Base-by-base conservation (phyloP, 371 early-diverging fungal genomes). In the Catenaria anguillulae region DNA sequence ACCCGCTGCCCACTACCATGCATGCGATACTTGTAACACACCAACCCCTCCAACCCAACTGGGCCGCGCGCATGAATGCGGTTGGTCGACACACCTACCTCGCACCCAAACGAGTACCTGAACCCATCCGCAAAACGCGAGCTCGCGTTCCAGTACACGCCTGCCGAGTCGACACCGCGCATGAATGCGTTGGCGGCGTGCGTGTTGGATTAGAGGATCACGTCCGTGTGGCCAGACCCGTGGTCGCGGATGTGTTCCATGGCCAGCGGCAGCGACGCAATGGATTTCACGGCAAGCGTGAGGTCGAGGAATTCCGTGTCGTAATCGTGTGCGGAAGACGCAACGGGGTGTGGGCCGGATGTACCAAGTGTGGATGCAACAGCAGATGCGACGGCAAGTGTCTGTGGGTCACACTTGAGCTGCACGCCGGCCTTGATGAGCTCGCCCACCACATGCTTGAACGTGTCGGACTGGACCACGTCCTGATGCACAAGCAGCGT, bases 51-150 rank as follows among this genome's bases (percentile, higher is more conserved):
- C 56, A 97, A 73, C 0, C 95, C 97, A 17, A 95, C 97, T 6
- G 97, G 97, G 0, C 97, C 97, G 63, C 97, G 83, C 15, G 95
- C 94, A 71, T 97, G 97, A 0, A 93, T 95, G 77, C 95, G 95
- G 82, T 93, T 97, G 43, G 97, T 97, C 65, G 88, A 88, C 17
- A 88, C 82, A 40, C 96, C 96, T 55, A 97, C 90, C 75, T 95
- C 97, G 1, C 94, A 89, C 40, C 97, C 95, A 73, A 95, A 95
- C 10, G 94, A 94, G 71, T 93, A 97, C 54, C 97, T 81, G 84
- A 95, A 97, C 5, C 97, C 97, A 71, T 97, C 97, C 33, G 97
- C 92, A 73, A 97, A 95, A 29, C 97, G 79, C 24, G 94, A 93
- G 65, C 85, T 84, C 2, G 93, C 93, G 68, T 97, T 97, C 91